A percentile compares a stretch with the other conserved stretches of the same genome.
phyloP scores from a whole-genome alignment of 345 rosid genomes.

The Salix dunnii region DNA sequence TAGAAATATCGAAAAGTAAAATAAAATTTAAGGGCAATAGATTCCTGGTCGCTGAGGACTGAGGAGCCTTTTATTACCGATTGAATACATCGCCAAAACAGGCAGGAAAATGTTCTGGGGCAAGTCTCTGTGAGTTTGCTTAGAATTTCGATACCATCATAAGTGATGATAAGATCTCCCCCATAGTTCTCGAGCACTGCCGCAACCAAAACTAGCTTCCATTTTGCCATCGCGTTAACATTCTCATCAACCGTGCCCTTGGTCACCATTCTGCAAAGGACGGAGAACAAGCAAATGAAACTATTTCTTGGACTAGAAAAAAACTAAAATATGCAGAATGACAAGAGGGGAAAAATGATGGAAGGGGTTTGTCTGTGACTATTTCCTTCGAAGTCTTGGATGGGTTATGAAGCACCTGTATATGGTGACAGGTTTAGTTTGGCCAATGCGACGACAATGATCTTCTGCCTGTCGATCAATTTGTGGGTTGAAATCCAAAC shows the following conservation, averaged over 20 bases:
- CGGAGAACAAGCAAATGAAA: constrained; percentile 2
- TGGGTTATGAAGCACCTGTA: constrained; percentile 52
- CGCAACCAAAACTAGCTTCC: constrained; percentile 81
- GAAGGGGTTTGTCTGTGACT: neutral
- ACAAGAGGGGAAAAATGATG: neutral
- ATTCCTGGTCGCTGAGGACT: neutral
- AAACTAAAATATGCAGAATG: neutral
- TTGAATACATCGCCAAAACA: neutral
- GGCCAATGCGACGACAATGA: constrained; percentile 94
- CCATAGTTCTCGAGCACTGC: constrained; percentile 94
- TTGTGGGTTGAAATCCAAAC: constrained; percentile 97
- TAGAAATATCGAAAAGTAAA: neutral
- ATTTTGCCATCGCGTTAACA: constrained; percentile 82
- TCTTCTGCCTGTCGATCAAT: constrained; percentile 96
- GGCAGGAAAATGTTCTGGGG: neutral
- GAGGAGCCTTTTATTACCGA: neutral
- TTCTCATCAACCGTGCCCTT: constrained; percentile 91
- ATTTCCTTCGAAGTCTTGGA: neutral
- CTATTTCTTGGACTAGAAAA: neutral
- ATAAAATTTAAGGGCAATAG: neutral
- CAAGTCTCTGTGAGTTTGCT: neutral
- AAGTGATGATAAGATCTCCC: constrained; percentile 81
- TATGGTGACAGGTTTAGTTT: constrained; percentile 82
- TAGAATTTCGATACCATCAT: constrained; percentile 34
- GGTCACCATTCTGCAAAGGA: constrained; percentile 65